A percentile compares a stretch with the other conserved stretches of the same genome.
phyloP scores from a whole-genome alignment of 2,329 filamentous ascomycete species.

The Peltaster fructicola region DNA sequence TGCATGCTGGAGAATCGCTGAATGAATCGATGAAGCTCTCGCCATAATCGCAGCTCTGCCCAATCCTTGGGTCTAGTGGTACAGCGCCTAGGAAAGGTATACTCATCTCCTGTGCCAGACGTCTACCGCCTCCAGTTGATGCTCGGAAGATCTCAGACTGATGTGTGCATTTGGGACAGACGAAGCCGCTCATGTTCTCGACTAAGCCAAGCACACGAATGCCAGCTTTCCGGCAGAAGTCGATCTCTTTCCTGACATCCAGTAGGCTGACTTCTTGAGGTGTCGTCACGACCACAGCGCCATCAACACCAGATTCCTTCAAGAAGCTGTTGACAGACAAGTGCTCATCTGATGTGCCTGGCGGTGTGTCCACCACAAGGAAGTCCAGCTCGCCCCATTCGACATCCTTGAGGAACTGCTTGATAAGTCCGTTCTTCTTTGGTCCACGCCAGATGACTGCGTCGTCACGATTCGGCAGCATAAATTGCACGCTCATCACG shows the following conservation, averaged over 20 bases:
- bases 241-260: constrained; percentile 92
- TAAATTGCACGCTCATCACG: constrained; percentile 97
- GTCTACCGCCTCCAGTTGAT: constrained; percentile 71
- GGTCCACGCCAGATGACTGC: constrained; percentile 94
- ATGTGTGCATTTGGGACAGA: constrained; percentile 80
- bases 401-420: constrained; percentile 94
- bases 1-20: constrained; percentile 79
- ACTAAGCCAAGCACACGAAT: constrained; percentile 78
- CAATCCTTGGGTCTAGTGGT: constrained; percentile 80
- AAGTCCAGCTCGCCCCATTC: constrained; percentile 95
- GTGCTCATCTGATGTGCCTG: constrained; percentile 90
- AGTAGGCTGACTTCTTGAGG: constrained; percentile 85
- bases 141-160: constrained; percentile 71
- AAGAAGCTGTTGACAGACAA: constrained; percentile 82
- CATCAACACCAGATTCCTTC: constrained; percentile 80
- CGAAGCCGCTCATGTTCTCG: constrained; percentile 96
- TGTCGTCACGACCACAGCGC: constrained; percentile 82
- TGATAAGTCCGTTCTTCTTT: constrained; percentile 97
- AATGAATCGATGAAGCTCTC: constrained; percentile 94
- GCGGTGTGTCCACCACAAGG: constrained; percentile 83
- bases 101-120: constrained; percentile 66
- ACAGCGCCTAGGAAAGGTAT: constrained; percentile 82
- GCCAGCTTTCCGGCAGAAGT: constrained; percentile 89
- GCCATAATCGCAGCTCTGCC: constrained; percentile 91
- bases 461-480: constrained; percentile 85